These are phyloP conservation scores for Vitis hybrid DNA, from an alignment of 177 flowering plant genomes.

Conservation along the genomic window DNA sequence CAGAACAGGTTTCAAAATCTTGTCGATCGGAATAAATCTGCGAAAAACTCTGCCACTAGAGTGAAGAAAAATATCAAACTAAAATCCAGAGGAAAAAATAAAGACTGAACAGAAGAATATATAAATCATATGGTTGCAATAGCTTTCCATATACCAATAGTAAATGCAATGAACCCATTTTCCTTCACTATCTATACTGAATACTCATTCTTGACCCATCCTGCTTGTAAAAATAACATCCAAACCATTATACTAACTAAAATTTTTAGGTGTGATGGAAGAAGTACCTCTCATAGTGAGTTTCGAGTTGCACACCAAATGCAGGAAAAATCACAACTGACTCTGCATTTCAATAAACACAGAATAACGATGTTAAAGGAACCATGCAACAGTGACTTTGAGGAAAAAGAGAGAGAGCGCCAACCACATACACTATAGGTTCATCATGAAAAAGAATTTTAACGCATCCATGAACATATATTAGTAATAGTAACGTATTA, in stretches of 20 bases:
- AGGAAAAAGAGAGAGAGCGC: too few species aligned
- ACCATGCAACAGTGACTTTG: too few species aligned
- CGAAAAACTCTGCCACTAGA: slow-evolving; percentile 61
- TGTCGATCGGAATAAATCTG: slow-evolving; percentile 71
- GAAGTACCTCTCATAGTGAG: slow-evolving; percentile 68
- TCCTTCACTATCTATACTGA: background rate
- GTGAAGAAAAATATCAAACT: background rate
- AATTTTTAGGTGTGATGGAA: background rate
- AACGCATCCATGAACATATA: too few species aligned
- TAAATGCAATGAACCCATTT: background rate
- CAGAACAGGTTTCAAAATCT: slow-evolving; percentile 78
- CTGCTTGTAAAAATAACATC: too few species aligned
- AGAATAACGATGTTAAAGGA: too few species aligned
- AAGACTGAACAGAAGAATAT: too few species aligned
- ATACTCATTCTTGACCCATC: too few species aligned
- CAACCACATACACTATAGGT: too few species aligned
- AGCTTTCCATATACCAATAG: background rate
- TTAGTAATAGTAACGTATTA: too few species aligned
- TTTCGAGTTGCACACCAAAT: slow-evolving; percentile 94
- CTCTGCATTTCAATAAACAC: slow-evolving; percentile 41
- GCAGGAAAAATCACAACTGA: slow-evolving; percentile 74
- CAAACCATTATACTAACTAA: too few species aligned
- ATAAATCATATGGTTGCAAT: too few species aligned
- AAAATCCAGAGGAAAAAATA: background rate
- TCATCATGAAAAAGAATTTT: too few species aligned